Conservation (phyloP, 192 early-diverging fungal species). For the Chytriomyces hyalinus region DNA sequence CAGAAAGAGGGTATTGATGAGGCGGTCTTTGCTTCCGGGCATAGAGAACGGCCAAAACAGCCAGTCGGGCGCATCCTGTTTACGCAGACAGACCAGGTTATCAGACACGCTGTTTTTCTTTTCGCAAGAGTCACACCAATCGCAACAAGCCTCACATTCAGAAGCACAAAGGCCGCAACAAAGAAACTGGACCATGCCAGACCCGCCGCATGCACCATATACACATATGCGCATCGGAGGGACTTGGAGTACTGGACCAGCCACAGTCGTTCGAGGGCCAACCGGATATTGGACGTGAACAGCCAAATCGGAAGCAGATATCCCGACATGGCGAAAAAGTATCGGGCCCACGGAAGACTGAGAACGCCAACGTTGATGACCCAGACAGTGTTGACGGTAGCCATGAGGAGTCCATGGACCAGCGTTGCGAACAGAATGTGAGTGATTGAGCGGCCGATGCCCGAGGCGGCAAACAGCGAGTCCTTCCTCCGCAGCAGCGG, state of each 20-base stretch:
- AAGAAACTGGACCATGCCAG: neutral
- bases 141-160: no score
- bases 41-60: neutral
- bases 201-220: neutral
- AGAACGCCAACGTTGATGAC: no score
- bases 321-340: no score
- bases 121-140: neutral
- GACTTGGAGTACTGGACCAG: neutral
- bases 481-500: no score
- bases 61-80: neutral
- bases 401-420: no score
- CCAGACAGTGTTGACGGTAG: no score
- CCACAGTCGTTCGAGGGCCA: conserved; percentile 10
- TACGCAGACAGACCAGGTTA: neutral
- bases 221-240: neutral
- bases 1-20: conserved; percentile 1
- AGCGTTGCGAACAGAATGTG: no score
- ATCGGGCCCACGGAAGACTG: no score
- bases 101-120: neutral
- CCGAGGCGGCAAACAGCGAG: no score
- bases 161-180: neutral
- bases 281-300: neutral
- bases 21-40: neutral
- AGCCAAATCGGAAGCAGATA: neutral
- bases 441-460: no score